Conservation (phyloP, 805 yeast species). For the Starmerella davenportii region DNA sequence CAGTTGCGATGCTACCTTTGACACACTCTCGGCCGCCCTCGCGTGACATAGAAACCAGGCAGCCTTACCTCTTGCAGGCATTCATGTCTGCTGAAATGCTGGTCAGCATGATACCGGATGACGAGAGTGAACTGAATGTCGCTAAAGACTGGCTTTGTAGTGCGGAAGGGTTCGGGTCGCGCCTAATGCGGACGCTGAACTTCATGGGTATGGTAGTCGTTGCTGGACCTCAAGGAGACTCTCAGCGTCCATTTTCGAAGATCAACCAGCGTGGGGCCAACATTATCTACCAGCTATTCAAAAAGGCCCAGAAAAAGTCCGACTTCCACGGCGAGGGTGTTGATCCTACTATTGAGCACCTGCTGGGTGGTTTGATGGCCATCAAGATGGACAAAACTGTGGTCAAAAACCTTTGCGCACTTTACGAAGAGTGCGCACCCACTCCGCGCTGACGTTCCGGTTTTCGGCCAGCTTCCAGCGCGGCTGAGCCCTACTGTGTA, state of each 20-base stretch:
- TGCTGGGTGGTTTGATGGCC: slow-evolving; percentile 26
- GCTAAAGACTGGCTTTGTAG: slow-evolving; percentile 24
- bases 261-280: slow-evolving; percentile 24
- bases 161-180: slow-evolving; percentile 24
- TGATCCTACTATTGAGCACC: slow-evolving; percentile 24
- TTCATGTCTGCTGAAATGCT: slow-evolving; percentile 25
- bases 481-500: too few species aligned
- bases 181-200: slow-evolving; percentile 24
- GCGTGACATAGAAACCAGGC: slow-evolving; percentile 25
- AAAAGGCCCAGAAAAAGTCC: slow-evolving; percentile 19
- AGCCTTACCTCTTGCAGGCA: slow-evolving; percentile 26
- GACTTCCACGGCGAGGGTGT: slow-evolving; percentile 18
- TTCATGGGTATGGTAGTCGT: slow-evolving; percentile 25
- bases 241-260: slow-evolving; percentile 23
- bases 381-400: slow-evolving; percentile 25
- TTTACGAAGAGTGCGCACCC: slow-evolving; percentile 18
- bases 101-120: slow-evolving; percentile 22
- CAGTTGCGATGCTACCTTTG: slow-evolving; percentile 25
- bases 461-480: too few species aligned
- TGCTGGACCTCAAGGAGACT: slow-evolving; percentile 15
- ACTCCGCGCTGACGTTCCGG: too few species aligned
- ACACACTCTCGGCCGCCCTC: slow-evolving; percentile 25
- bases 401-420: slow-evolving; percentile 22
- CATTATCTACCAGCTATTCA: slow-evolving; percentile 21
- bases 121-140: slow-evolving; percentile 16